Evolutionary conservation across 2,329 filamentous ascomycete genomes (phyloP), one percentile per base, ranked within the genome.

Genomic region (Calonectria fujianensis): DNA sequence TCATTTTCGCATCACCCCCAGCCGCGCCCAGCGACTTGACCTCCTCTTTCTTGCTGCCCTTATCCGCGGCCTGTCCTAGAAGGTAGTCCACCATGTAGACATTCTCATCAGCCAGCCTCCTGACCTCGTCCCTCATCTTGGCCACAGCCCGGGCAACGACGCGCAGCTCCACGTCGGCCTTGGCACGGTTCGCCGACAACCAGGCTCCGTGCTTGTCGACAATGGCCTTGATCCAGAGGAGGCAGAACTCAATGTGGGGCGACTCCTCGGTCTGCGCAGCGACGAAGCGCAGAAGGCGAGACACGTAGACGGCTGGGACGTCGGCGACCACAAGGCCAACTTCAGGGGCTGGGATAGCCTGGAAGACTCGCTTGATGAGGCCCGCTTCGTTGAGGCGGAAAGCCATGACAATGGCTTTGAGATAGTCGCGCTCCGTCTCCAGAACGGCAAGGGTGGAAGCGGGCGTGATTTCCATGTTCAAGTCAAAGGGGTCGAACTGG

Each of bases 341-440:
- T 78, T 96, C 94, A 2, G 88, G 85, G 52, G 93, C 89, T 1
- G 97, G 96, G 31, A 96, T 93, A 2, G 92, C 91, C 85, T 97
- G 94, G 86, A 98, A 98, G 24, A 98, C 95, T 69, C 93, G 92
- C 80, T 94, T 94, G 75, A 98, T 92, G 61, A 99, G 89, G 29
- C 93, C 91, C 6, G 92, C 90, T 84, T 98, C 95, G 86, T 98
- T 98, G 73, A 99, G 92, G 8, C 97, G 94, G 89, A 99, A 99
- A 1, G 96, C 94, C 97, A 99, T 99, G 77, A 98, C 93, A 8
- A 99, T 88, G 1, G 97, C 96, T 86, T 97, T 98, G 77, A 98
- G 91, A 84, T 95, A 98, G 82, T 98, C 95, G 76, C 91, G 91
- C 71, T 96, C 92, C 52, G 85, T 87, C 72, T 93, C 89, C 39